A percentile compares a stretch with the other conserved stretches of the same genome.
Evolutionary conservation across 2,329 filamentous ascomycete species (phyloP).

Genomic region (Elsinoe arachidis): DNA sequence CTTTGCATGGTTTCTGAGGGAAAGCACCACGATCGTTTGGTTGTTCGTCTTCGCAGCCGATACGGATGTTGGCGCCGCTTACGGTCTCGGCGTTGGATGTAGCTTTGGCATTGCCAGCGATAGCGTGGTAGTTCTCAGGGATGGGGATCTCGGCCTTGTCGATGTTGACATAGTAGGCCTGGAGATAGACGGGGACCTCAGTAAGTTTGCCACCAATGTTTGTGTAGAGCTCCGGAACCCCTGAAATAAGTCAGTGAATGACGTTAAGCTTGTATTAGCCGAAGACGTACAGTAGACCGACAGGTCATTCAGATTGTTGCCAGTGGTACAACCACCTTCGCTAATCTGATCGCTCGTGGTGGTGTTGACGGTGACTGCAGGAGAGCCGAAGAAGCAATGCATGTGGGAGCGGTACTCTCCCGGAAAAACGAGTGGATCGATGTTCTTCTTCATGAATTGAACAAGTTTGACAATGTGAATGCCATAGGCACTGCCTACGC

Average conservation of each 20-base stretch:
- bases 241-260: conserved; percentile 16
- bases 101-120: conserved; percentile 35
- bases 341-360: conserved; percentile 30
- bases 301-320: conserved; percentile 40
- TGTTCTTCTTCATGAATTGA: conserved; percentile 38
- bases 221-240: conserved; percentile 37
- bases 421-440: conserved; percentile 37
- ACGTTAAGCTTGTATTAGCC: not conserved
- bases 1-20: conserved; percentile 32
- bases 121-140: conserved; percentile 36
- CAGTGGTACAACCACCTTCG: conserved; percentile 37
- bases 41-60: conserved; percentile 30
- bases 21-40: conserved; percentile 19
- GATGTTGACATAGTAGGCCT: conserved; percentile 40
- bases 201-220: conserved; percentile 41
- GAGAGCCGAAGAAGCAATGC: conserved; percentile 39
- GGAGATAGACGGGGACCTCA: conserved; percentile 36
- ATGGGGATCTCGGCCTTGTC: conserved; percentile 36
- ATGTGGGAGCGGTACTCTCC: conserved; percentile 35
- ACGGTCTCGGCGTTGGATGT: conserved; percentile 23
- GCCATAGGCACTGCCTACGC: conserved; percentile 23
- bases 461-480: conserved; percentile 27
- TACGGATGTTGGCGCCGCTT: conserved; percentile 23
- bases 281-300: conserved; percentile 32
- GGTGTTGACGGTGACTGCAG: conserved; percentile 33